A percentile compares a stretch with the other conserved stretches of the same genome.
Evolutionary conservation across 352 stramenopile species (phyloP).

Genomic region (Pythium aquatile): DNA sequence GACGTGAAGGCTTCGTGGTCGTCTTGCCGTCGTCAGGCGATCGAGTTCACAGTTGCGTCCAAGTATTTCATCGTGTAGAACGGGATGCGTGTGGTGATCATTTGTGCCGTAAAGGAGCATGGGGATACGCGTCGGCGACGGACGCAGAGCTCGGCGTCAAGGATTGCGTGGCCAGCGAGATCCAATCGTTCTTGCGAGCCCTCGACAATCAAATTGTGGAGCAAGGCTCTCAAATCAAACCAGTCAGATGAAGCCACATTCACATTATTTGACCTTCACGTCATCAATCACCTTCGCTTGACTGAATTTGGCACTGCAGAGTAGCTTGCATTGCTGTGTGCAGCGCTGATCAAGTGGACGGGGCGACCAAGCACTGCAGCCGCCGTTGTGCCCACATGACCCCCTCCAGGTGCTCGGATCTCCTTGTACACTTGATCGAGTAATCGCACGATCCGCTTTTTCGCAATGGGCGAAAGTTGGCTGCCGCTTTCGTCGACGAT

Average conservation of each 20-base stretch:
- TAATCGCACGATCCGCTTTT: conserved; percentile 62
- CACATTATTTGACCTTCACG: too few species aligned
- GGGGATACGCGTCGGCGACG: conserved; percentile 5
- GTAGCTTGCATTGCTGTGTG: neutral
- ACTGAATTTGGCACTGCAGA: conserved; percentile 4
- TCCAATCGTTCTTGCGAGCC: conserved; percentile 7
- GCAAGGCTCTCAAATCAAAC: neutral
- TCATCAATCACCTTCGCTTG: neutral
- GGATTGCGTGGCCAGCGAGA: conserved; percentile 9
- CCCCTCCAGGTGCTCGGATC: neutral
- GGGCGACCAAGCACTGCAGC: neutral
- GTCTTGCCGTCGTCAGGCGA: neutral
- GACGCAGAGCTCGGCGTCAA: neutral
- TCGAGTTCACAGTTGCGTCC: neutral
- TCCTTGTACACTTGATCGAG: conserved; percentile 57
- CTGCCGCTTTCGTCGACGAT: conserved; percentile 31
- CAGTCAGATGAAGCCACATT: neutral
- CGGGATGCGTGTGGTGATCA: conserved; percentile 11
- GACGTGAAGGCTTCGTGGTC: conserved; percentile 13
- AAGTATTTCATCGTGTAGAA: conserved; percentile 16
- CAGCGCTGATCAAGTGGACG: neutral
- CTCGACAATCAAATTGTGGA: conserved; percentile 4
- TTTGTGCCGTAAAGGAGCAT: neutral
- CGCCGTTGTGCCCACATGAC: neutral
- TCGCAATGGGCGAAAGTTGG: conserved; percentile 55